phyloP scores from a whole-genome alignment of 495 filamentous ascomycete species.

The Penicillium coffeae region DNA sequence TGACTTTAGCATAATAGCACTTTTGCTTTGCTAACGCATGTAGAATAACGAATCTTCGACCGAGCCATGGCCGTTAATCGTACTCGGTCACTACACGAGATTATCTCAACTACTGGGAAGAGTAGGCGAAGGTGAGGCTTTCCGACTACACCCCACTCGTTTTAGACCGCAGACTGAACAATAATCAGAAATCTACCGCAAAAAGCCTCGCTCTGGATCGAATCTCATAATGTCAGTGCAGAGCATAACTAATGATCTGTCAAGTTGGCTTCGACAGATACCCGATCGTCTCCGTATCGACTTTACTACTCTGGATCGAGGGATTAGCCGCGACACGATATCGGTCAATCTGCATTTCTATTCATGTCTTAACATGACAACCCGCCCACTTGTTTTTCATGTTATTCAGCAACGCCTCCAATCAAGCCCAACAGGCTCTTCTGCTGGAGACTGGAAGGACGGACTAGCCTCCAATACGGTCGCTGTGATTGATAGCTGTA shows the following conservation, averaged over 20 bases:
- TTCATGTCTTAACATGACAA: constrained; percentile 51
- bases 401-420: constrained; percentile 44
- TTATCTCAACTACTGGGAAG: constrained; percentile 43
- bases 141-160: not conserved
- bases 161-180: not conserved
- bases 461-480: constrained; percentile 39
- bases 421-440: constrained; percentile 17
- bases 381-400: constrained; percentile 45
- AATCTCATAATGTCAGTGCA: constrained; percentile 44
- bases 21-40: too few relatives aligned
- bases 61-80: constrained; percentile 41
- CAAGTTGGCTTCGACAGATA: constrained; percentile 37
- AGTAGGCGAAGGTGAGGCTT: constrained; percentile 33
- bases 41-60: constrained; percentile 24
- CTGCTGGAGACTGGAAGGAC: constrained; percentile 37
- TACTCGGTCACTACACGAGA: constrained; percentile 44
- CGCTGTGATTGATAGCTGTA: constrained; percentile 45
- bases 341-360: constrained; percentile 48
- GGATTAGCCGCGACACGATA: constrained; percentile 41
- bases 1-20: constrained; percentile 11
- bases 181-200: constrained; percentile 39
- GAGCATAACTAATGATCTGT: constrained; percentile 40
- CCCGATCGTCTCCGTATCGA: constrained; percentile 43
- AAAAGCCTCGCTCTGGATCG: constrained; percentile 38
- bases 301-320: constrained; percentile 31